These are phyloP conservation scores for Poterioochromonas sp. DNA, from an alignment of 352 stramenopile genomes.

Conservation along the genomic window DNA sequence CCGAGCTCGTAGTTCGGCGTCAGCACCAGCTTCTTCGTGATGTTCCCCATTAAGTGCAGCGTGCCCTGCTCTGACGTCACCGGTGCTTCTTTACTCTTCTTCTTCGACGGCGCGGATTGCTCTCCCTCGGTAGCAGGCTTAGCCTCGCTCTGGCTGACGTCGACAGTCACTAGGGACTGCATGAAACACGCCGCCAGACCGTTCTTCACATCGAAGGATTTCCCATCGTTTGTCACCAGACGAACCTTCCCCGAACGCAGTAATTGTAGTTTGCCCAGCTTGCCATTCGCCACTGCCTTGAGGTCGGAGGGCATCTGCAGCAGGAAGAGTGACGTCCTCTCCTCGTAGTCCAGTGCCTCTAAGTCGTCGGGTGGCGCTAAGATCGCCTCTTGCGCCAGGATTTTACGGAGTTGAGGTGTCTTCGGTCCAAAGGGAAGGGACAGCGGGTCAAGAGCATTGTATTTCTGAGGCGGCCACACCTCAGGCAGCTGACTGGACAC, in stretches of 20 bases:
- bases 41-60: background rate
- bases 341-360: background rate
- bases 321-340: background rate
- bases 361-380: background rate
- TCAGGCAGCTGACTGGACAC: background rate
- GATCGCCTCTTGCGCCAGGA: background rate
- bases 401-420: background rate
- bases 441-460: background rate
- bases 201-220: background rate
- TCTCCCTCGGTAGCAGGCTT: background rate
- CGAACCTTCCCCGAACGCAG: background rate
- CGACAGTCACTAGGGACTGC: background rate
- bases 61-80: background rate
- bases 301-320: background rate
- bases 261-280: background rate
- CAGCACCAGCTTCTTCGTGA: background rate
- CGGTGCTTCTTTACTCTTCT: background rate
- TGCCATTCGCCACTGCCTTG: background rate
- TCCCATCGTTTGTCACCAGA: background rate
- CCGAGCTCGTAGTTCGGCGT: background rate
- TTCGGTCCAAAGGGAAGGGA: background rate
- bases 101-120: background rate
- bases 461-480: background rate
- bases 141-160: background rate
- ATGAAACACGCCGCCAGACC: background rate